Percentiles rank a stretch among this genome's conserved stretches.
Conservation (phyloP, 768 basidiomycete genomes). For the Pulveroboletus ravenelii region DNA sequence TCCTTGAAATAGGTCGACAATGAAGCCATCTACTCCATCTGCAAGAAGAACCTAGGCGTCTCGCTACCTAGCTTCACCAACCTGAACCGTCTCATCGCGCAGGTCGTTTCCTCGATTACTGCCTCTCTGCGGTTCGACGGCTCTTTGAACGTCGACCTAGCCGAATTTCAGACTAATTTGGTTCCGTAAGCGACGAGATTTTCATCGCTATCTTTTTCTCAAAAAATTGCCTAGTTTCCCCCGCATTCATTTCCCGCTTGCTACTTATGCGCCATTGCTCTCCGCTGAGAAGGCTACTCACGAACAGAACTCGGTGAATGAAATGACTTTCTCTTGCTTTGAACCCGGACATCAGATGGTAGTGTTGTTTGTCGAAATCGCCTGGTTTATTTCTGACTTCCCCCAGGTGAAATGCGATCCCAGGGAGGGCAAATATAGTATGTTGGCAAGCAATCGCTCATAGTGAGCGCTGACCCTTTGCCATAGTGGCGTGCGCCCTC, state of each 20-base stretch:
- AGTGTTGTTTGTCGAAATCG: background rate
- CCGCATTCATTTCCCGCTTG: conserved; percentile 97
- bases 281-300: conserved; percentile 95
- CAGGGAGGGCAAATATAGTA: conserved; percentile 97
- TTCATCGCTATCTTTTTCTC: background rate
- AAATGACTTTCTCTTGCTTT: conserved; percentile 99
- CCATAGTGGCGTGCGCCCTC: conserved; percentile 81
- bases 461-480: conserved; percentile 12
- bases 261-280: conserved; percentile 91
- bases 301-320: conserved; percentile 95
- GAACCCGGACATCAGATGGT: conserved; percentile 97
- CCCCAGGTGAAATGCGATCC: conserved; percentile 81
- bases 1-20: conserved; percentile 74
- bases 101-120: conserved; percentile 97
- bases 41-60: conserved; percentile 91
- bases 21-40: conserved; percentile 99
- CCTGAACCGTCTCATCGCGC: conserved; percentile 94
- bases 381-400: background rate
- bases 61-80: conserved; percentile 85
- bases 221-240: conserved; percentile 62
- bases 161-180: conserved; percentile 98
- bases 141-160: conserved; percentile 93
- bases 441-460: conserved; percentile 26
- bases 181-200: conserved; percentile 67
- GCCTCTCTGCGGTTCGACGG: conserved; percentile 97